These are phyloP conservation scores for Sporothrix pseudoabietina DNA, from an alignment of 2,329 filamentous ascomycete genomes.

Conservation along the genomic window DNA sequence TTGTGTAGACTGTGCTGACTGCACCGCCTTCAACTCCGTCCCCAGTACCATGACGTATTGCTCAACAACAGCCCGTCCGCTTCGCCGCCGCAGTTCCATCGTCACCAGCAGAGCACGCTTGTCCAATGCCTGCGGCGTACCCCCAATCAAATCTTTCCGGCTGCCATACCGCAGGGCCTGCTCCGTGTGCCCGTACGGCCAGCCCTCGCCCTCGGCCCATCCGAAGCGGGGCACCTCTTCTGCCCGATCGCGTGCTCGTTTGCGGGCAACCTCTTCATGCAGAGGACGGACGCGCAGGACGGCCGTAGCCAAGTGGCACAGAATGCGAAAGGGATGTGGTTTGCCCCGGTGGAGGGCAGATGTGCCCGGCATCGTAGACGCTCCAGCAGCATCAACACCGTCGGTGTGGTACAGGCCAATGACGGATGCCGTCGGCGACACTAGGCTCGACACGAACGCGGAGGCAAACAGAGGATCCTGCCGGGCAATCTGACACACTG, in stretches of 20 bases:
- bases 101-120: constrained; percentile 68
- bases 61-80: constrained; percentile 75
- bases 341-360: constrained; percentile 56
- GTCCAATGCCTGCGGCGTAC: constrained; percentile 38
- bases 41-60: constrained; percentile 55
- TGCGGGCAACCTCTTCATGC: constrained; percentile 71
- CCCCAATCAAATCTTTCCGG: constrained; percentile 9
- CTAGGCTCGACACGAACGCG: constrained; percentile 68
- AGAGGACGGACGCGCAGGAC: constrained; percentile 75
- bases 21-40: background rate
- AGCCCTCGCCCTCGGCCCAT: constrained; percentile 76
- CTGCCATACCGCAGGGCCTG: constrained; percentile 22
- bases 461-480: constrained; percentile 60
- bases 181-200: constrained; percentile 69
- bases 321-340: constrained; percentile 69
- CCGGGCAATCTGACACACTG: constrained; percentile 67
- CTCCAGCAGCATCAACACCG: constrained; percentile 26
- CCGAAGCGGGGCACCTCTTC: constrained; percentile 77
- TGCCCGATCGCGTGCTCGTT: constrained; percentile 75
- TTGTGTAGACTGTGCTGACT: background rate
- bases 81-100: constrained; percentile 84
- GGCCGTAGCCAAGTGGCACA: constrained; percentile 86
- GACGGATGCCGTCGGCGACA: constrained; percentile 69
- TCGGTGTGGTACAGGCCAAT: constrained; percentile 83
- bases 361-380: constrained; percentile 34